phyloP scores from a whole-genome alignment of 2,329 filamentous ascomycete species.

The Saccharata proteae region DNA sequence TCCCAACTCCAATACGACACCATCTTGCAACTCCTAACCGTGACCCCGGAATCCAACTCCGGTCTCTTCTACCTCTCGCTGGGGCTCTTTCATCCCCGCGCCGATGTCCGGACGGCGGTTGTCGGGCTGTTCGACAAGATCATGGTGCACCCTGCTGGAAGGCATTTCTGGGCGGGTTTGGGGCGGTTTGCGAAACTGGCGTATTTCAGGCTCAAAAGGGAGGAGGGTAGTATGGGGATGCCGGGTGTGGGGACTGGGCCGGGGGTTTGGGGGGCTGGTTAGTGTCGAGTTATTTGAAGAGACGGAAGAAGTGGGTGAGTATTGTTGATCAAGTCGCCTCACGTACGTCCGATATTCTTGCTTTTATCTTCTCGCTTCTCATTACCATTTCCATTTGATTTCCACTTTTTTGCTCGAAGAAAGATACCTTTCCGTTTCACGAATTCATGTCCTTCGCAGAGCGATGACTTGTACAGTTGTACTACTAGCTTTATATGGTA shows the following conservation, averaged over 20 bases:
- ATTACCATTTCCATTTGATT: too few species aligned
- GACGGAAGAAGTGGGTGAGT: background rate
- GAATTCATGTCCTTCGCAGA: too few species aligned
- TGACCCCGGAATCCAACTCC: conserved; percentile 73
- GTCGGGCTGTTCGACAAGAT: conserved; percentile 74
- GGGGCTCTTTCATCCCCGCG: conserved; percentile 81
- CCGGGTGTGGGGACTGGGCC: conserved; percentile 6
- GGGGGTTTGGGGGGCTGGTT: conserved; percentile 5
- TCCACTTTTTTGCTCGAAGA: too few species aligned
- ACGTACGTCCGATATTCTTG: background rate
- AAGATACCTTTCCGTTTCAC: too few species aligned
- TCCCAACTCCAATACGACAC: conserved; percentile 25
- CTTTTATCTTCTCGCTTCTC: background rate
- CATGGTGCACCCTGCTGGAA: conserved; percentile 73
- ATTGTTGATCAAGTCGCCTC: too few species aligned
- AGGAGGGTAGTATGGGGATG: conserved; percentile 22
- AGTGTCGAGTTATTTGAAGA: background rate
- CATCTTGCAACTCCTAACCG: conserved; percentile 53
- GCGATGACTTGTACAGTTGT: too few species aligned
- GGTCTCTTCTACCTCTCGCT: conserved; percentile 85
- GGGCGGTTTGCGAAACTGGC: conserved; percentile 83
- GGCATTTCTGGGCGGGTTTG: conserved; percentile 82
- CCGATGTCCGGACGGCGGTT: conserved; percentile 63
- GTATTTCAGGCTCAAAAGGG: conserved; percentile 66
- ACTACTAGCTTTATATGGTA: too few species aligned